Base-by-base conservation (phyloP, 1,284 basidiomycete genomes). In the Pascua guehoae region DNA sequence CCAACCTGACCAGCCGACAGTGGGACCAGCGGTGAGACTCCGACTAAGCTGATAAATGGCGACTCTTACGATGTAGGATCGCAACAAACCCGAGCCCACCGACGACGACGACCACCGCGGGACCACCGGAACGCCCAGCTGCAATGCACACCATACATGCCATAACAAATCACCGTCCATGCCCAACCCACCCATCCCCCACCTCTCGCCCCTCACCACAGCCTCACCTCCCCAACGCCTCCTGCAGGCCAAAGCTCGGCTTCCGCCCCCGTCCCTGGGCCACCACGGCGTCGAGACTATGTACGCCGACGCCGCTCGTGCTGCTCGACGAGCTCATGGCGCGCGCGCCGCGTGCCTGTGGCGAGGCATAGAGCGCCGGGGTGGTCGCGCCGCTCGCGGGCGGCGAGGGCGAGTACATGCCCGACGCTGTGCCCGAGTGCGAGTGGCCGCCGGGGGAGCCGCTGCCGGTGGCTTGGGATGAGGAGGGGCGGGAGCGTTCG, bases 171-270 rank as follows among this genome's bases (percentile, higher is more conserved):
- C 24, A 32, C 24, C 24, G 24, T 32, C 24, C 24, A 32, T 32
- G 24, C 24, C n/a, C 4, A 32, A 7, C 24, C 24, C 24, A 7
- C 24, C 24, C 24, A 32, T 32, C 24, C 24, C 24, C 24, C 24
- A 32, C 24, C 24, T 32, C 24, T 32, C 7, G 4, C 24, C 41
- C 15, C n/a, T 42, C 7, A 15, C 14, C 14, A 12, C 40, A 24
- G 39, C 43, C 38, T 17, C 49, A 41, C 44, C 52, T 48, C 41
- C 57, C 49, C 41, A 58, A 2, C 7, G 49, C 57, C 57, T 58
- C 57, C 53, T 53, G 49, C n/a, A 58, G 52, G 12, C 57, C 57
- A 49, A 58, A 54, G 49, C 57, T 58, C 36, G 24, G 49, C 38
- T 58, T 57, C 17, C 56, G 37, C 41, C 36, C 24, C 32, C 50